Conservation (phyloP, 2,329 filamentous ascomycete species). For the Cercospora berteroae region DNA sequence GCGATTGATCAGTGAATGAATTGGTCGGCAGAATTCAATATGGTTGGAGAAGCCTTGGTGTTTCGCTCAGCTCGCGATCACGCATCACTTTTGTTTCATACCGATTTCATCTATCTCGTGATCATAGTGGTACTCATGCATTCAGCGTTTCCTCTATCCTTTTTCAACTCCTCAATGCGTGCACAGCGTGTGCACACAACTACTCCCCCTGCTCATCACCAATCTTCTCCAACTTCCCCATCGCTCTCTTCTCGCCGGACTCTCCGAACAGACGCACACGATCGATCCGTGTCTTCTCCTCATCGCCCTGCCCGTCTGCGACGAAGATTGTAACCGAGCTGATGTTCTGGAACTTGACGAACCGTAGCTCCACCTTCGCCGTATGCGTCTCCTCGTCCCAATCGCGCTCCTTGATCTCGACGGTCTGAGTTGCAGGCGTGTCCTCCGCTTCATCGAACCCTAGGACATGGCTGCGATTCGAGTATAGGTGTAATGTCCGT, state of each 20-base stretch:
- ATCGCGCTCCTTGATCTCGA: constrained; percentile 70
- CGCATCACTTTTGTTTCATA: background rate
- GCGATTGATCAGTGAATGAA: background rate
- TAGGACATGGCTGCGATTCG: constrained; percentile 83
- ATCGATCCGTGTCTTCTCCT: constrained; percentile 82
- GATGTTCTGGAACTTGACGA: constrained; percentile 97
- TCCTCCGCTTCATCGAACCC: constrained; percentile 95
- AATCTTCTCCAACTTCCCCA: constrained; percentile 94
- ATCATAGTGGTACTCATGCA: background rate
- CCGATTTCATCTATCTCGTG: background rate
- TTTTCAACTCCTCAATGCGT: background rate
- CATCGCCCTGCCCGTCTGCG: constrained; percentile 73
- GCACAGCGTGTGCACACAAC: background rate
- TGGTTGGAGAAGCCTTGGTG: background rate
- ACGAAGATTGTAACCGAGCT: constrained; percentile 84
- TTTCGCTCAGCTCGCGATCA: background rate
- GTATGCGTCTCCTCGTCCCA: constrained; percentile 62
- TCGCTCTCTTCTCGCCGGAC: constrained; percentile 83
- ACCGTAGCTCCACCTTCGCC: constrained; percentile 64
- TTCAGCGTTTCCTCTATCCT: background rate
- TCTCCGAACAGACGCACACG: constrained; percentile 80
- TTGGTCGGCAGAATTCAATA: background rate
- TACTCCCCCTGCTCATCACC: constrained; percentile 60
- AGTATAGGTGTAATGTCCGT: constrained; percentile 78
- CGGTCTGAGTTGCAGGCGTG: constrained; percentile 72